These are phyloP conservation scores for Termitomyces titanicus DNA, from an alignment of 768 basidiomycete species.

Conservation along the genomic window DNA sequence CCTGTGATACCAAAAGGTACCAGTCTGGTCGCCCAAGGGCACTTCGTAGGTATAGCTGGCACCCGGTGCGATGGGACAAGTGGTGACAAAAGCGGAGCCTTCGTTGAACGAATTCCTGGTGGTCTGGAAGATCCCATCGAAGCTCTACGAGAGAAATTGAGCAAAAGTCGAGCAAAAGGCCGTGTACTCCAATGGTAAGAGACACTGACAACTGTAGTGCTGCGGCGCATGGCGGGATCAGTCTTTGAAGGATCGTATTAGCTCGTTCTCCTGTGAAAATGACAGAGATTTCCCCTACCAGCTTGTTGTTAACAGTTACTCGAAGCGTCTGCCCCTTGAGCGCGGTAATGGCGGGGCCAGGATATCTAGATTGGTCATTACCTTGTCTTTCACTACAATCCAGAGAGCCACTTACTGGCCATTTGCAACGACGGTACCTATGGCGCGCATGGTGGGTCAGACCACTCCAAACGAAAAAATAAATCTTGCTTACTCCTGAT, in stretches of 20 bases:
- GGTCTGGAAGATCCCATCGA: conserved; percentile 25
- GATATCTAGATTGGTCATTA: conserved; percentile 21
- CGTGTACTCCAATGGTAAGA: background rate
- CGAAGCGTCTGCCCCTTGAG: conserved; percentile 40
- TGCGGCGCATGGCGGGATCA: conserved; percentile 27
- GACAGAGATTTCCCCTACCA: conserved; percentile 23
- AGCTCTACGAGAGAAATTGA: conserved; percentile 13
- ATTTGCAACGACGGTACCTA: conserved; percentile 21
- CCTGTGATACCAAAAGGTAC: conserved; percentile 41
- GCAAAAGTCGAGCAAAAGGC: background rate
- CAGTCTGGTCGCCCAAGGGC: conserved; percentile 31
- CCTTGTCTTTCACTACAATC: background rate
- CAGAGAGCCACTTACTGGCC: conserved; percentile 15
- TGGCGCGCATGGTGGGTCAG: background rate
- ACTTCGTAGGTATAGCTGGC: conserved; percentile 34
- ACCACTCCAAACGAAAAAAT: background rate
- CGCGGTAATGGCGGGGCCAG: conserved; percentile 43
- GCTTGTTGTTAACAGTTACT: conserved; percentile 40
- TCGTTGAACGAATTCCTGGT: conserved; percentile 24
- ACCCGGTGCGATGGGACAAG: conserved; percentile 39
- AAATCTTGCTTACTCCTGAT: conserved; percentile 18
- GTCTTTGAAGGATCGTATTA: conserved; percentile 14
- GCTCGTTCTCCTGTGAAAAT: background rate
- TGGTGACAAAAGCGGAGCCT: conserved; percentile 39
- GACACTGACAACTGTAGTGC: conserved; percentile 22